Evolutionary conservation across 768 basidiomycete genomes (phyloP).

Genomic region (Trametes elegans): DNA sequence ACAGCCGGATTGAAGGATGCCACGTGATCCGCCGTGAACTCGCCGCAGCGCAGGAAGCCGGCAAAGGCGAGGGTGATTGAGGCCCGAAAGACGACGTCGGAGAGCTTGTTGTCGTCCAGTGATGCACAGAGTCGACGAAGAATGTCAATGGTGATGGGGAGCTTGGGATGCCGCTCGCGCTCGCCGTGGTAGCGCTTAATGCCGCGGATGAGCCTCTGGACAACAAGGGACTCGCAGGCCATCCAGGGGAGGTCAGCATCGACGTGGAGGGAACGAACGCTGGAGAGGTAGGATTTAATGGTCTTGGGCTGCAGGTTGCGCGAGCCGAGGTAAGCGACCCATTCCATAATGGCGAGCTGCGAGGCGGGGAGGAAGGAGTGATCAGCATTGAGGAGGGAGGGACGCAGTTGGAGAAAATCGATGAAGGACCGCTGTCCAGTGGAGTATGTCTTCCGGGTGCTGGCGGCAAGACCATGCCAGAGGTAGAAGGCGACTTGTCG

Average conservation of each 20-base stretch:
- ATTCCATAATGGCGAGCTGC: neutral
- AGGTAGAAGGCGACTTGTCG: neutral
- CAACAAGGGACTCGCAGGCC: conserved; percentile 27
- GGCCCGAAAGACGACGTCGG: conserved; percentile 12
- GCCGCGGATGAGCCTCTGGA: conserved; percentile 32
- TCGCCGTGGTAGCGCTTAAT: conserved; percentile 34
- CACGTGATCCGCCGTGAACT: conserved; percentile 20
- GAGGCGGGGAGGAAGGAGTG: neutral
- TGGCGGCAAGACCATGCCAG: neutral
- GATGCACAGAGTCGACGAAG: conserved; percentile 10
- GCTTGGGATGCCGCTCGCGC: conserved; percentile 24
- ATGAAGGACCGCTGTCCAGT: neutral
- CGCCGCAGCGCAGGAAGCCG: conserved; percentile 26
- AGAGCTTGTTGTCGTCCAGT: neutral
- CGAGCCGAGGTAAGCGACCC: neutral
- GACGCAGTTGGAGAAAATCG: neutral
- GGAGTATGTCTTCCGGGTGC: neutral
- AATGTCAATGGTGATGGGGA: conserved; percentile 29
- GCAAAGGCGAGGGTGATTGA: conserved; percentile 23
- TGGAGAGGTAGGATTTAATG: neutral
- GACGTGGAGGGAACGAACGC: conserved; percentile 15
- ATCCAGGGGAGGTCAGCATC: conserved; percentile 30
- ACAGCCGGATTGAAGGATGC: conserved; percentile 11
- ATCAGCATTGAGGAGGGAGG: neutral
- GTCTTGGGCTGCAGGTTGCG: neutral